Base-by-base conservation (phyloP, 1,284 basidiomycete species). In the Naganishia sp. region DNA sequence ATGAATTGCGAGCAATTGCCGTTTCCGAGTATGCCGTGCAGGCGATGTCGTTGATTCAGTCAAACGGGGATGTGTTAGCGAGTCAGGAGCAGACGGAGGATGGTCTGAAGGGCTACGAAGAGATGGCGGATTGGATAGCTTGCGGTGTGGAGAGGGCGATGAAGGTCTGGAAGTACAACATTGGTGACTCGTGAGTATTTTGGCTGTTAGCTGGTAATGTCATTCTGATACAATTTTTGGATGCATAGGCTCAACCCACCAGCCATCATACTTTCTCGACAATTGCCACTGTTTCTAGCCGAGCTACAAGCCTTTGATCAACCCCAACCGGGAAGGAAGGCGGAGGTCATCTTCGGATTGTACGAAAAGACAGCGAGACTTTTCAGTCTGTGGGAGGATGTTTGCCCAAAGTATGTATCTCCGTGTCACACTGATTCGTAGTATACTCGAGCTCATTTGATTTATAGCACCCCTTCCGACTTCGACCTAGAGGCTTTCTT, bases 401-500 rank as follows among this genome's bases (percentile, higher is more conserved):
- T 78, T 1, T 77, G 75, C 54, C 76, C 75, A 5, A 69, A 68
- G 71, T 73, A 55, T 68, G 72, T 56, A 6, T 33, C 3, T 63
- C 6, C 21, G 33, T 11, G 28, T 4, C 42, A 36, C 56, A 54
- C 36, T 67, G 31, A 66, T 39, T 5, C 25, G 6, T 36, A 25
- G 54, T 4, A 52, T 15, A 2, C 31, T 21, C 25, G 45, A 39
- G 43, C 43, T 16, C 7, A 36, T 18, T 15, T 6, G 9, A 7
- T n/a, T 67, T 69, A 10, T 67, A 76, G 68, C n/a, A 13, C 25
- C 56, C 74, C 77, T 39, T 72, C 74, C 64, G 75, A 70, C 0
- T 78, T 79, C 48, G 78, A 79, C 54, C 57, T 78, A 4, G 77
- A 80, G 60, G 61, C 72, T 3, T 79, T 78, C 71, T 80, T 80